These are phyloP conservation scores for Moniliophthora roreri DNA, from an alignment of 1,284 basidiomycete genomes.

Conservation along the genomic window DNA sequence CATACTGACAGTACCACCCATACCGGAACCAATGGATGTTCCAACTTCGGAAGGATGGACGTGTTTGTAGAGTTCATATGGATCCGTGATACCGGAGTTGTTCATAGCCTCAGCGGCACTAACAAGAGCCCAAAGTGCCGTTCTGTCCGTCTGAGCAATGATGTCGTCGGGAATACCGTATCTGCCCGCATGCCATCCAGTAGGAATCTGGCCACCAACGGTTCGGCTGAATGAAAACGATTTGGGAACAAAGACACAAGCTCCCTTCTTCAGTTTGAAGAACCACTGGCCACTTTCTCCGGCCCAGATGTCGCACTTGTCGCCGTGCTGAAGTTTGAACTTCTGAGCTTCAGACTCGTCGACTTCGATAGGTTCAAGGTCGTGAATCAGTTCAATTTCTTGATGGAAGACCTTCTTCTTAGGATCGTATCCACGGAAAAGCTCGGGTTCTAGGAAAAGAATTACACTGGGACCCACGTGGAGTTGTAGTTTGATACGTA, in stretches of 20 bases:
- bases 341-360: conserved; percentile 89
- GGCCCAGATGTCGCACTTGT: conserved; percentile 95
- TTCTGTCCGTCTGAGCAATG: conserved; percentile 90
- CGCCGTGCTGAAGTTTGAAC: conserved; percentile 96
- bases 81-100: conserved; percentile 96
- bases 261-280: conserved; percentile 98
- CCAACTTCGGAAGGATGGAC: conserved; percentile 97
- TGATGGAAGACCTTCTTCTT: conserved; percentile 97
- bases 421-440: conserved; percentile 97
- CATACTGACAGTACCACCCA: conserved; percentile 92
- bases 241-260: conserved; percentile 92
- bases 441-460: conserved; percentile 78
- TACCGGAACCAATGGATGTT: conserved; percentile 90
- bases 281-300: conserved; percentile 91
- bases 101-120: conserved; percentile 94
- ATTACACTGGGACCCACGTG: conserved; percentile 16
- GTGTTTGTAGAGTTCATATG: conserved; percentile 95
- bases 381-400: conserved; percentile 95
- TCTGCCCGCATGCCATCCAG: conserved; percentile 94
- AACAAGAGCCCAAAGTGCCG: conserved; percentile 96
- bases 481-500: conserved; percentile 34
- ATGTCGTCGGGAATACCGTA: conserved; percentile 99
- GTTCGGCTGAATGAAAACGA: conserved; percentile 93
- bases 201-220: conserved; percentile 95
- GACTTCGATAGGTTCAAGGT: conserved; percentile 95